A percentile compares a stretch with the other conserved stretches of the same genome.
These are phyloP conservation scores for Amphirosellinia nigrospora DNA, from an alignment of 495 filamentous ascomycete species.

Conservation along the genomic window DNA sequence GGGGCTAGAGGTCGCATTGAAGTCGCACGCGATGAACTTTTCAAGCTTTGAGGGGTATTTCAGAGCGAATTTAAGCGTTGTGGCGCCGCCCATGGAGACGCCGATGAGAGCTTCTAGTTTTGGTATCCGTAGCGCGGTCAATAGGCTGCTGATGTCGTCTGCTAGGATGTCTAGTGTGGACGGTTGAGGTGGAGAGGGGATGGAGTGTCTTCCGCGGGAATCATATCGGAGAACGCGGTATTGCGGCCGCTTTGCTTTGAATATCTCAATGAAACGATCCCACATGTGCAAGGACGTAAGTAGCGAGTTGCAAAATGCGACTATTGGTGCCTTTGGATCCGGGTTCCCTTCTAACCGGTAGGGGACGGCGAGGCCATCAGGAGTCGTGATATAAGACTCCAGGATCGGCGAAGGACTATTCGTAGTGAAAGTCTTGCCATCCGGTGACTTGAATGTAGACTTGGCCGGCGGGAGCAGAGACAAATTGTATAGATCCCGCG, in stretches of 20 bases:
- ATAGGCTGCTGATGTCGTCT: constrained; percentile 64
- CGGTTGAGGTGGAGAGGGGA: constrained; percentile 49
- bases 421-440: constrained; percentile 56
- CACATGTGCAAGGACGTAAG: constrained; percentile 76
- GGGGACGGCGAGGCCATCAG: constrained; percentile 69
- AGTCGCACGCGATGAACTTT: constrained; percentile 77
- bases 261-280: constrained; percentile 70
- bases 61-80: constrained; percentile 71
- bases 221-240: constrained; percentile 76
- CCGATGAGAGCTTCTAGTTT: constrained; percentile 69
- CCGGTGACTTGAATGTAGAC: constrained; percentile 60
- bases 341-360: constrained; percentile 77
- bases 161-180: constrained; percentile 68
- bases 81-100: constrained; percentile 79
- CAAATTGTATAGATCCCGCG: constrained; percentile 65
- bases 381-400: constrained; percentile 68
- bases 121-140: constrained; percentile 65
- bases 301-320: constrained; percentile 78
- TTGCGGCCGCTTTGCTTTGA: constrained; percentile 61
- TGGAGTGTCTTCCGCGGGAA: constrained; percentile 65
- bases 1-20: constrained; percentile 68
- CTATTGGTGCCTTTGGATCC: constrained; percentile 66
- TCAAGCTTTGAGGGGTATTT: constrained; percentile 64
- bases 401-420: constrained; percentile 54
- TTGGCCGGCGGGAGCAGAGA: constrained; percentile 39